phyloP scores from a whole-genome alignment of 1,284 basidiomycete genomes.

The Cutaneotrichosporon daszewskae region DNA sequence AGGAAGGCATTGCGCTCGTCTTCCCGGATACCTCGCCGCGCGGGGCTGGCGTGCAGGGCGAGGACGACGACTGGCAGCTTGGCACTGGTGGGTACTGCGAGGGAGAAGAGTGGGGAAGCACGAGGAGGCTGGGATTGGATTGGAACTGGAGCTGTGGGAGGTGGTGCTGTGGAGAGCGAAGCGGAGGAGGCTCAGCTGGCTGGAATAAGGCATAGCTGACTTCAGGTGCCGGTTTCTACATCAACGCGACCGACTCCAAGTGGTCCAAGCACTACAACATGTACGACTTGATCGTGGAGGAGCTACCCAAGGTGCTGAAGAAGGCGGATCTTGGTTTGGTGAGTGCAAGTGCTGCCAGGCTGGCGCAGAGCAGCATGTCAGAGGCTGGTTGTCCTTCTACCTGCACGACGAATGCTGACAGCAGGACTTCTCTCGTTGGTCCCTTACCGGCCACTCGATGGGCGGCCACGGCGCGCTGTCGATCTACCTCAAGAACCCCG shows the following conservation, averaged over 20 bases:
- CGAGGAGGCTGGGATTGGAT: background rate
- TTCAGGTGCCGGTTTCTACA: conserved; percentile 82
- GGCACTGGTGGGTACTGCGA: conserved; percentile 57
- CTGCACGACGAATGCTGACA: background rate
- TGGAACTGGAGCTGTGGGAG: background rate
- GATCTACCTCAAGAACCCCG: conserved; percentile 70
- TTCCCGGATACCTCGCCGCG: conserved; percentile 96
- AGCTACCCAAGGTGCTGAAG: conserved; percentile 72
- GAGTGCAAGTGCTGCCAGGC: too few species aligned
- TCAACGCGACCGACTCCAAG: conserved; percentile 75
- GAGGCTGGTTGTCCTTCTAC: too few species aligned
- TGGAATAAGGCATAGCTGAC: background rate
- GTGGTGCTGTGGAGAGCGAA: background rate
- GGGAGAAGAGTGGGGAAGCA: background rate
- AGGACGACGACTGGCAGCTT: conserved; percentile 86
- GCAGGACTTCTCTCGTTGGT: conserved; percentile 47
- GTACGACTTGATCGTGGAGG: conserved; percentile 73
- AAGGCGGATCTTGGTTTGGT: conserved; percentile 59
- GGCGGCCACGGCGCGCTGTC: conserved; percentile 94
- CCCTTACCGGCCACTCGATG: conserved; percentile 85
- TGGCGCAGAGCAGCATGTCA: too few species aligned
- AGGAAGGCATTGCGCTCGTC: conserved; percentile 80
- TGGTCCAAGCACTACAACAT: conserved; percentile 86
- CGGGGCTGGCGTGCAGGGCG: conserved; percentile 81
- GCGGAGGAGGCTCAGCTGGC: background rate